A percentile compares a stretch with the other conserved stretches of the same genome.
phyloP scores from a whole-genome alignment of 208 protist genomes.

The Trypanosoma theileri region DNA sequence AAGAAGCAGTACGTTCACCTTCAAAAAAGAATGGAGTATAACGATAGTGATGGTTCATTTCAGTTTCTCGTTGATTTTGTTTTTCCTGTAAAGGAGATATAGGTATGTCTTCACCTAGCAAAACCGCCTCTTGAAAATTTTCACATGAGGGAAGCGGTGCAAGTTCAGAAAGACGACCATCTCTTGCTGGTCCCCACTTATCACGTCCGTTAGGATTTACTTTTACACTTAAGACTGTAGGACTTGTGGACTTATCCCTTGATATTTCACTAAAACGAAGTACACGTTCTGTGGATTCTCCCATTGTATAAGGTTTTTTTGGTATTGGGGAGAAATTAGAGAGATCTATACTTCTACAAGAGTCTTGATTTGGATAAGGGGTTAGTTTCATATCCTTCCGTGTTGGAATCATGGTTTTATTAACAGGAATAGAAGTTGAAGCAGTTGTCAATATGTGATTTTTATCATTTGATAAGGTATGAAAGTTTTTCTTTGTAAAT shows the following conservation, averaged over 20 bases:
- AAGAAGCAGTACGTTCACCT: neutral
- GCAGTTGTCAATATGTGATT: neutral
- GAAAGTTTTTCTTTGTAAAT: neutral
- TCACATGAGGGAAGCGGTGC: neutral
- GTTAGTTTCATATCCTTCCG: no score
- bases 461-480: neutral
- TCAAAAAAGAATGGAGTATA: conserved; percentile 14
- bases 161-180: conserved; percentile 21
- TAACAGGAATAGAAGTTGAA: no score
- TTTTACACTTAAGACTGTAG: no score
- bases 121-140: conserved; percentile 6
- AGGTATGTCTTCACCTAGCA: conserved; percentile 6
- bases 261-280: neutral
- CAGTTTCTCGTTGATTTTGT: neutral
- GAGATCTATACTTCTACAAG: neutral
- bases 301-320: neutral
- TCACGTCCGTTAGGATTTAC: conserved; percentile 12
- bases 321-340: conserved; percentile 1
- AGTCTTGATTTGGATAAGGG: no score
- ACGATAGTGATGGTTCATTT: neutral
- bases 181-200: conserved; percentile 21
- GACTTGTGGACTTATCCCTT: neutral
- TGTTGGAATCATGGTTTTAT: no score
- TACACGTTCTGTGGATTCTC: neutral
- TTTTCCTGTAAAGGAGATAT: neutral